phyloP scores from a whole-genome alignment of 495 filamentous ascomycete genomes.

The Filosporella fistucella region DNA sequence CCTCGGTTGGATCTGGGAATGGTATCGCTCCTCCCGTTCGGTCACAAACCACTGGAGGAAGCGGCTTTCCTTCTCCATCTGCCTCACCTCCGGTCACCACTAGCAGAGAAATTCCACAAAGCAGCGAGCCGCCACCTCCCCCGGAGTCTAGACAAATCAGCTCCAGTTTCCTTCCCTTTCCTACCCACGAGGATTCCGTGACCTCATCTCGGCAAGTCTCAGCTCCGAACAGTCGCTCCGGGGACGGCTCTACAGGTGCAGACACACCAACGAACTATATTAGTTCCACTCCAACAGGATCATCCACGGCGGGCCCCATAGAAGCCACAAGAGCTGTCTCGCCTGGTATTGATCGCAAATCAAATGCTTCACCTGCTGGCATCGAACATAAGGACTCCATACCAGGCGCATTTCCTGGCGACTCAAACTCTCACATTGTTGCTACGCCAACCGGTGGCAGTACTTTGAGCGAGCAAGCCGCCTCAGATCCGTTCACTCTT shows the following conservation, averaged over 20 bases:
- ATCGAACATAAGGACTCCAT: slow-evolving; percentile 34
- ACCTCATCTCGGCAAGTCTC: slow-evolving; percentile 76
- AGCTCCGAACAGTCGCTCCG: slow-evolving; percentile 71
- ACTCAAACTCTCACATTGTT: slow-evolving; percentile 37
- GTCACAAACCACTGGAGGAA: slow-evolving; percentile 8
- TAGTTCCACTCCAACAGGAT: slow-evolving; percentile 29
- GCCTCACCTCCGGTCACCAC: slow-evolving; percentile 12
- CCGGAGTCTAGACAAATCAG: slow-evolving; percentile 68
- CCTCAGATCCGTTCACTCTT: slow-evolving; percentile 21
- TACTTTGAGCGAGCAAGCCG: slow-evolving; percentile 27
- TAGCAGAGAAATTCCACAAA: slow-evolving; percentile 6
- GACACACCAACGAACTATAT: slow-evolving; percentile 55
- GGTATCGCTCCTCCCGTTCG: slow-evolving; percentile 3
- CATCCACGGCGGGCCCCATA: slow-evolving; percentile 17
- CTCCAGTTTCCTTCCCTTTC: slow-evolving; percentile 65
- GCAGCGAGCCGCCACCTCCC: slow-evolving; percentile 44
- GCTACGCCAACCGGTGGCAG: slow-evolving; percentile 45
- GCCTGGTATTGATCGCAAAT: slow-evolving; percentile 23
- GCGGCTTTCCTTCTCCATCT: slow-evolving; percentile 14
- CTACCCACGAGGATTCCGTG: slow-evolving; percentile 58
- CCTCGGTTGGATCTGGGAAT: background rate
- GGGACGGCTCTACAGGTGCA: slow-evolving; percentile 44
- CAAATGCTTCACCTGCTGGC: slow-evolving; percentile 22
- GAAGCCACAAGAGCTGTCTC: slow-evolving; percentile 26
- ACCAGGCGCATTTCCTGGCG: slow-evolving; percentile 56